A percentile compares a stretch with the other conserved stretches of the same genome.
phyloP scores from a whole-genome alignment of 1,284 basidiomycete species.

The Apiotrichum veenhuisii region DNA sequence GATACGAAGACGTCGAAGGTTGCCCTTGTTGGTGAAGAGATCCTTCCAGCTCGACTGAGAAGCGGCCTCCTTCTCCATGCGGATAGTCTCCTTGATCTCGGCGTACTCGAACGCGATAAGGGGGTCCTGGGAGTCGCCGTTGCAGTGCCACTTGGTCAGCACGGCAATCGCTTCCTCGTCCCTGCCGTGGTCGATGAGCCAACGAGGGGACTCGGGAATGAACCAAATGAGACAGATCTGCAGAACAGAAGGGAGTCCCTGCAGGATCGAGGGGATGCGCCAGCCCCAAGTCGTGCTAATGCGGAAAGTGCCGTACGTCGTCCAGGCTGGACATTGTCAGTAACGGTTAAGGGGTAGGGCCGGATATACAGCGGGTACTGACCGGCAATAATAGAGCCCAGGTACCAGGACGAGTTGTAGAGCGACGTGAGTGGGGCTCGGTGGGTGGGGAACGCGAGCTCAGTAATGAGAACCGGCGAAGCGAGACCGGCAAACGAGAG shows the following conservation, averaged over 20 bases:
- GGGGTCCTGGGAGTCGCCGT: slow-evolving; percentile 31
- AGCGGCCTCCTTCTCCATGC: slow-evolving; percentile 18
- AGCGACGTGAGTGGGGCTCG: slow-evolving; percentile 55
- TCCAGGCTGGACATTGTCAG: background rate
- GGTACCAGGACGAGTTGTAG: slow-evolving; percentile 28
- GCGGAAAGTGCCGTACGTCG: slow-evolving; percentile 29
- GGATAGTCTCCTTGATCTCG: slow-evolving; percentile 45
- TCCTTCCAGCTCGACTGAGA: slow-evolving; percentile 50
- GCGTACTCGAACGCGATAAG: slow-evolving; percentile 43
- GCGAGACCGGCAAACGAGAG: slow-evolving; percentile 45
- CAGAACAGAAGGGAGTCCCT: slow-evolving; percentile 45
- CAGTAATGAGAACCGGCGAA: slow-evolving; percentile 70
- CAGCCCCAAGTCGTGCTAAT: slow-evolving; percentile 34
- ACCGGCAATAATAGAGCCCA: slow-evolving; percentile 13
- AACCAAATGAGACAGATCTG: slow-evolving; percentile 19
- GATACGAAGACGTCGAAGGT: slow-evolving; percentile 28
- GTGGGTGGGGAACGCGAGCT: slow-evolving; percentile 70
- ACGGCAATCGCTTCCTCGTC: slow-evolving; percentile 60
- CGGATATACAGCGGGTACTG: background rate
- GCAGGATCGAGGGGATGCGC: slow-evolving; percentile 51
- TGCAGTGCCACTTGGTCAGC: slow-evolving; percentile 76
- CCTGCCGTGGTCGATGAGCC: slow-evolving; percentile 24
- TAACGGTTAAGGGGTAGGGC: background rate
- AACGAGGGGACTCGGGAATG: slow-evolving; percentile 28
- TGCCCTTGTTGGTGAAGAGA: slow-evolving; percentile 23